Base-by-base conservation (phyloP, 305 asterid species). In the Ajuga reptans region DNA sequence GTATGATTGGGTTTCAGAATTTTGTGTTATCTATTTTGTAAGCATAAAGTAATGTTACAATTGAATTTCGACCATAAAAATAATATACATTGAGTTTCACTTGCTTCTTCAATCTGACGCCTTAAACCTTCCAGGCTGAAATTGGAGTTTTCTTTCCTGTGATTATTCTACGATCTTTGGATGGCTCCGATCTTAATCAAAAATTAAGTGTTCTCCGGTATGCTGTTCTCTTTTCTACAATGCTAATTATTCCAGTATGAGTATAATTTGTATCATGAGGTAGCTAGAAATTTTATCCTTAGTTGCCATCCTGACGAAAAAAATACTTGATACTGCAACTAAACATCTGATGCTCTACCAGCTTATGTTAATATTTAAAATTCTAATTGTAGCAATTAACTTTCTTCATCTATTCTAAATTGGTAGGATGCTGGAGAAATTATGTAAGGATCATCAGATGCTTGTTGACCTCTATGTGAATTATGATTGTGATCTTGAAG, bases 401-500 rank as follows among this genome's bases (percentile, higher is more conserved):
- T 63, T 75, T 10, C 71, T 27, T 49, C 36, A 58, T 51, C 18
- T 42, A 39, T 61, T 70, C 53, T 68, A 47, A 77, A 77, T 68
- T 83, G 76, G 61, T 85, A 94, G 99, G 87, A 89, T 87, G 98
- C 84, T 94, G 75, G 99, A 94, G 92, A 94, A 87, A 80, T 87
- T 84, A 51, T 91, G 96, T 91, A 89, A 83, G 85, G 96, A 88
- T 82, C 79, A 96, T 75, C 99, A 94, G 84, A 84, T 91, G 98
- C 92, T 94, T 80, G 93, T 94, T 46, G 99, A 91, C 85, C 86
- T 94, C 56, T 94, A 84, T 73, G 98, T 94, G 85, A 94, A 94
- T 82, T 94, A 94, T 78, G 99, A 94, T 75, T 94, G 99, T 85
- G 99, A 91, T 84, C 97, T 94, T 72, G 87, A 91, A 72, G 95